A percentile compares a stretch with the other conserved stretches of the same genome.
phyloP scores from a whole-genome alignment of 257 asterid species.

The Solanum neorickii region DNA sequence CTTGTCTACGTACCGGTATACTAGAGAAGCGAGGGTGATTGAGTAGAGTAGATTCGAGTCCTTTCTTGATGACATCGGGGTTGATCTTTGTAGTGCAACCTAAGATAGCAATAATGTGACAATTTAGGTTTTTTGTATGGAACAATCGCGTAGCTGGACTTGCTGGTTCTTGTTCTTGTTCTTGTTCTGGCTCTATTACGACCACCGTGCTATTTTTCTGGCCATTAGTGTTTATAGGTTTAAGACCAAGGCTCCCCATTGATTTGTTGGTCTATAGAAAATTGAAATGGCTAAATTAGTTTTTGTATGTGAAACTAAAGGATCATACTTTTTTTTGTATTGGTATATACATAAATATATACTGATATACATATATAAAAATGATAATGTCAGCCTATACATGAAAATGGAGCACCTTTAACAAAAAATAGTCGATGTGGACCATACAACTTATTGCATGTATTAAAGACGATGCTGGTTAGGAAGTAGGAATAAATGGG shows the following conservation, averaged over 20 bases:
- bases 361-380: neutral
- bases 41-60: conserved; percentile 1
- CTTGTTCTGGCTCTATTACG: neutral
- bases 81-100: conserved; percentile 24
- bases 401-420: neutral
- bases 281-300: neutral
- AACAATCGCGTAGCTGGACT: conserved; percentile 35
- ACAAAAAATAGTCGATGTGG: neutral
- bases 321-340: neutral
- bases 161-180: conserved; percentile 8
- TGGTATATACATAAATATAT: neutral
- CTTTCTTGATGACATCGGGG: conserved; percentile 7
- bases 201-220: neutral
- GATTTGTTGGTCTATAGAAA: neutral
- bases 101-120: conserved; percentile 15
- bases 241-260: neutral
- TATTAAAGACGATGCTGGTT: neutral
- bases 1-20: conserved; percentile 1
- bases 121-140: conserved; percentile 10
- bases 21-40: conserved; percentile 47
- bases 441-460: neutral
- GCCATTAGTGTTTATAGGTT: neutral
- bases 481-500: neutral
- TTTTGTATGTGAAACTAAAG: neutral
- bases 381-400: neutral